Conservation (phyloP, 305 asterid species). For the Salvia sclarea region DNA sequence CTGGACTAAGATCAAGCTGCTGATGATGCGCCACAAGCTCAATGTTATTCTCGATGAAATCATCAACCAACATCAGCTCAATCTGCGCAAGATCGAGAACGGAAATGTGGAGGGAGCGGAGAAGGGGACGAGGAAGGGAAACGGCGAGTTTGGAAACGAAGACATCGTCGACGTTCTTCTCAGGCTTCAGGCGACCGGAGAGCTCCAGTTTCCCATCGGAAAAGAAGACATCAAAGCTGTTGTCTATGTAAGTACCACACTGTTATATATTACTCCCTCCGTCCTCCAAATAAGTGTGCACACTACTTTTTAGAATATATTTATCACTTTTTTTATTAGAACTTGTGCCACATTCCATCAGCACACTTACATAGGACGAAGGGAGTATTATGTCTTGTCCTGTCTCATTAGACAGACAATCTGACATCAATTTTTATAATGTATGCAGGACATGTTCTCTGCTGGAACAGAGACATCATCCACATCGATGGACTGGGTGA, state of each 20-base stretch:
- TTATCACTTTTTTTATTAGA: no score
- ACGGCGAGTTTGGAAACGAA: conserved; percentile 31
- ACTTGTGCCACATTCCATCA: no score
- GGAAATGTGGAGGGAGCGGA: neutral
- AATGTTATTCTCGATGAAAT: conserved; percentile 30
- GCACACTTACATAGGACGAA: no score
- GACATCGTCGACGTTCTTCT: conserved; percentile 35
- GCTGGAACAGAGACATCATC: conserved; percentile 50
- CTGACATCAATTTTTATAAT: no score
- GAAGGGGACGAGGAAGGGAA: neutral
- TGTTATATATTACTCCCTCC: no score
- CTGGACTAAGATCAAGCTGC: conserved; percentile 20
- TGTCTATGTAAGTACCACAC: conserved; percentile 23
- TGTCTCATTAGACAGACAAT: no score
- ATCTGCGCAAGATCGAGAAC: neutral
- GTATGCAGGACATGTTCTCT: conserved; percentile 36
- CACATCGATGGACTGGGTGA: conserved; percentile 39
- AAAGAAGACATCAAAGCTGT: conserved; percentile 36
- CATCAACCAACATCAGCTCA: conserved; percentile 12
- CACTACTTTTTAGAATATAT: no score
- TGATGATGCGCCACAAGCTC: conserved; percentile 23
- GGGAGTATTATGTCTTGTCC: no score
- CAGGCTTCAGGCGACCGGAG: conserved; percentile 22
- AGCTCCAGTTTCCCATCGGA: conserved; percentile 16
- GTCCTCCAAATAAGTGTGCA: no score